phyloP scores from a whole-genome alignment of 192 early-diverging fungal species.

The Coemansia guatemalensis region DNA sequence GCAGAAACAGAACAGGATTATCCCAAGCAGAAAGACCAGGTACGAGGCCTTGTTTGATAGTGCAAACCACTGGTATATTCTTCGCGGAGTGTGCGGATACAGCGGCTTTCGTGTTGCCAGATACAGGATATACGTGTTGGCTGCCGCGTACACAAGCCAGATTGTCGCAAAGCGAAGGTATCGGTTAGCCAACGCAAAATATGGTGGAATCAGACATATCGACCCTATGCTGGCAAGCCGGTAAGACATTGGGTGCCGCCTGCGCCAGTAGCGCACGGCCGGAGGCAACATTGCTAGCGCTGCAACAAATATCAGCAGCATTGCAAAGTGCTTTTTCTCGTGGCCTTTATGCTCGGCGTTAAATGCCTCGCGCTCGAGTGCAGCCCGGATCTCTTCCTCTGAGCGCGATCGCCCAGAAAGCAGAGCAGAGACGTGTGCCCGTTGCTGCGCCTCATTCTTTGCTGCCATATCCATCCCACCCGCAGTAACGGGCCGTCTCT shows the following conservation, averaged over 20 bases:
- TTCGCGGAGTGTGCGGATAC: conserved; percentile 36
- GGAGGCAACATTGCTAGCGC: conserved; percentile 42
- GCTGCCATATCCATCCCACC: conserved; percentile 1
- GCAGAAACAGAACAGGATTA: conserved; percentile 31
- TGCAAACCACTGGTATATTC: conserved; percentile 53
- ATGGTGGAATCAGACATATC: conserved; percentile 46
- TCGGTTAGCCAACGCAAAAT: conserved; percentile 37
- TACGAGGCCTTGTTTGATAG: conserved; percentile 50
- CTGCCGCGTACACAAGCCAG: conserved; percentile 36
- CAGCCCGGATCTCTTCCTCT: conserved; percentile 15
- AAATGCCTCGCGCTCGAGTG: conserved; percentile 29
- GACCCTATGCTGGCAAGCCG: conserved; percentile 43
- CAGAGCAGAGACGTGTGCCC: conserved; percentile 24
- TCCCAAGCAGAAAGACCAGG: conserved; percentile 30
- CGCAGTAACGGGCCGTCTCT: not conserved
- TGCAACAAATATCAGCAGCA: conserved; percentile 45
- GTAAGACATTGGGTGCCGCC: conserved; percentile 37
- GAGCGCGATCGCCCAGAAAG: conserved; percentile 29
- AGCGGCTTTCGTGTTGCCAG: conserved; percentile 42
- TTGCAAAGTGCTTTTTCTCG: conserved; percentile 34
- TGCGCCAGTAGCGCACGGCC: conserved; percentile 40
- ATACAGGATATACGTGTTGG: conserved; percentile 37
- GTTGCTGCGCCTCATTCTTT: conserved; percentile 22
- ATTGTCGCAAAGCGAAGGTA: conserved; percentile 40
- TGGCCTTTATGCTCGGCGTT: conserved; percentile 34